Evolutionary conservation across 106 monocot genomes (phyloP).

Genomic region (Gastrodia elata): DNA sequence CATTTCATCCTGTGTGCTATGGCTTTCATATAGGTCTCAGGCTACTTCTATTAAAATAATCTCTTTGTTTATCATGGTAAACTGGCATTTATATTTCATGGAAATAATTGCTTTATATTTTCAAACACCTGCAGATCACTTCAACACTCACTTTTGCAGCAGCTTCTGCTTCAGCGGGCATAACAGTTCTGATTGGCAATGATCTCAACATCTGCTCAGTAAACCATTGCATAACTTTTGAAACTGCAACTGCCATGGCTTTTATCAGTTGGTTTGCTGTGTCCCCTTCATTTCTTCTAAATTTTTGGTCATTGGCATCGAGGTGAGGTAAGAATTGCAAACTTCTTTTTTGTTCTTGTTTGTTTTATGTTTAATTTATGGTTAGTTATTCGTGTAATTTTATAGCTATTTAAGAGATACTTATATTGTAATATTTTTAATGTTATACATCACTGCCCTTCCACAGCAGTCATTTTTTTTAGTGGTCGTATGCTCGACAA

Average conservation of each 20-base stretch:
- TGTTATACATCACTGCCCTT: too few relatives aligned
- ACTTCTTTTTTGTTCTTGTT: not conserved
- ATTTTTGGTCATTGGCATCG: slow-evolving; percentile 90
- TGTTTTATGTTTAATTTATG: not conserved
- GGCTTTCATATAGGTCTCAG: not conserved
- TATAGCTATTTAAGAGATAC: not conserved
- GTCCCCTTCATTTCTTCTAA: slow-evolving; percentile 72
- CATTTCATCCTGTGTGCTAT: not conserved
- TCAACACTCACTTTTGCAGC: slow-evolving; percentile 79
- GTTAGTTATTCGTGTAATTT: not conserved
- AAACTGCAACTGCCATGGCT: slow-evolving; percentile 92
- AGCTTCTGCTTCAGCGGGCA: slow-evolving; percentile 92
- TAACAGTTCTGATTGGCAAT: slow-evolving; percentile 87
- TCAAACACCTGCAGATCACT: slow-evolving; percentile 56
- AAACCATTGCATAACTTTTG: slow-evolving; percentile 80
- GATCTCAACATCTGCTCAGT: slow-evolving; percentile 59
- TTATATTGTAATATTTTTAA: too few relatives aligned
- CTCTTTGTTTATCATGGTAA: not conserved
- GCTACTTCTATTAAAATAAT: not conserved
- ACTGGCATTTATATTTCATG: not conserved
- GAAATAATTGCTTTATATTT: not conserved
- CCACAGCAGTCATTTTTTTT: too few relatives aligned
- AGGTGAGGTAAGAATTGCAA: slow-evolving; percentile 25
- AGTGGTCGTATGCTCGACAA: too few relatives aligned
- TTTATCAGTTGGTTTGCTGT: slow-evolving; percentile 93